Conservation (phyloP, 768 basidiomycete genomes). For the Boletus vermiculosoides region DNA sequence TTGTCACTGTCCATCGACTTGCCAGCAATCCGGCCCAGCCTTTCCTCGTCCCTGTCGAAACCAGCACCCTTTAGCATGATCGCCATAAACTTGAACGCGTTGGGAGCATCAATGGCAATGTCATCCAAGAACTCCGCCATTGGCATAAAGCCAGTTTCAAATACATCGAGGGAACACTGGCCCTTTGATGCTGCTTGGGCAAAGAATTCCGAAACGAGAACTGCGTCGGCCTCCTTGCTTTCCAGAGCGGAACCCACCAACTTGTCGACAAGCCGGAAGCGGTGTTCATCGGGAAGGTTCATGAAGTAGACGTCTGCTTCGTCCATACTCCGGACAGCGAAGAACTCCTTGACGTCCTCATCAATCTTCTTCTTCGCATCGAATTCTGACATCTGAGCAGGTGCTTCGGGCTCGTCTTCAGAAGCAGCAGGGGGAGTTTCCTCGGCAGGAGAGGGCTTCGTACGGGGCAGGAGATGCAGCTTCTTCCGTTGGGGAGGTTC, state of each 20-base stretch:
- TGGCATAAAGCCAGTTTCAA: conserved; percentile 73
- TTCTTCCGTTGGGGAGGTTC: conserved; percentile 62
- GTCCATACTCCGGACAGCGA: conserved; percentile 75
- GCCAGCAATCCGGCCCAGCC: conserved; percentile 51
- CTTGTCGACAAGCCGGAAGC: conserved; percentile 68
- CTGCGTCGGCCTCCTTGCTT: conserved; percentile 76
- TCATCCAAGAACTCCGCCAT: conserved; percentile 82
- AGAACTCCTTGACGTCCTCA: conserved; percentile 86
- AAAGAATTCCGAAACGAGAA: conserved; percentile 77
- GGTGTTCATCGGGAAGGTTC: conserved; percentile 63
- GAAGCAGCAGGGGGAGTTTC: conserved; percentile 45
- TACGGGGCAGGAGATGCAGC: conserved; percentile 75
- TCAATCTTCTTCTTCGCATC: conserved; percentile 73
- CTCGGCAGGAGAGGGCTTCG: conserved; percentile 55
- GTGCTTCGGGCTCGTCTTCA: conserved; percentile 48
- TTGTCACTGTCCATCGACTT: conserved; percentile 62
- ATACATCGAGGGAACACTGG: conserved; percentile 53
- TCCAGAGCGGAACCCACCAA: conserved; percentile 74
- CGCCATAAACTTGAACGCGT: conserved; percentile 75
- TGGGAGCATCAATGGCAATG: conserved; percentile 86
- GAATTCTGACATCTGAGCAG: conserved; percentile 56
- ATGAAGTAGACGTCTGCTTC: conserved; percentile 89
- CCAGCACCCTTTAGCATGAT: conserved; percentile 69
- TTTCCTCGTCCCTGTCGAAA: conserved; percentile 56
- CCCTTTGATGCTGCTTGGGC: conserved; percentile 56